A percentile compares a stretch with the other conserved stretches of the same genome.
phyloP scores from a whole-genome alignment of 2,329 filamentous ascomycete genomes.

The Monosporascus sp. region DNA sequence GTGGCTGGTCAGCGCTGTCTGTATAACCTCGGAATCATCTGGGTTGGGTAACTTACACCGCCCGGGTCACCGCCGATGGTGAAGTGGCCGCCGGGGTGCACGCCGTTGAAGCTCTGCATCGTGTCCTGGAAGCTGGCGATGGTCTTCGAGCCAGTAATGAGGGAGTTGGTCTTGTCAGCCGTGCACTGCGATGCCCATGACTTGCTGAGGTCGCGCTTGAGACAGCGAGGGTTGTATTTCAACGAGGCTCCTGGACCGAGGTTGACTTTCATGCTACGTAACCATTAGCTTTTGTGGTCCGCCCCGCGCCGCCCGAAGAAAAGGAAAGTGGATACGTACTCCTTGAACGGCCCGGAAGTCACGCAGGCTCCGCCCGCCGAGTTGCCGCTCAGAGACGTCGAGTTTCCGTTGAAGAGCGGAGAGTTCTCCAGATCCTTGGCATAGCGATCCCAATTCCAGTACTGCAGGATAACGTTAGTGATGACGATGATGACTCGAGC shows the following conservation, averaged over 20 bases:
- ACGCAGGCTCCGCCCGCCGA: conserved; percentile 46
- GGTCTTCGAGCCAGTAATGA: conserved; percentile 13
- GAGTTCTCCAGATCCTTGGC: conserved; percentile 31
- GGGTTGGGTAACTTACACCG: conserved; percentile 16
- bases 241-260: conserved; percentile 22
- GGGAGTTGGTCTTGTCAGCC: conserved; percentile 16
- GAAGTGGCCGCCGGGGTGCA: conserved; percentile 35
- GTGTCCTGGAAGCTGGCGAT: conserved; percentile 29
- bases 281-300: too few species aligned
- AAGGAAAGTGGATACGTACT: conserved; percentile 4
- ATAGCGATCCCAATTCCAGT: conserved; percentile 40
- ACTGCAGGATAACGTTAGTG: conserved; percentile 13
- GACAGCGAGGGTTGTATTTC: conserved; percentile 30
- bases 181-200: conserved; percentile 5
- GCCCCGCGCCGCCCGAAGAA: neutral
- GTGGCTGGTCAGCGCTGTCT: too few species aligned
- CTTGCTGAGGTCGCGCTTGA: conserved; percentile 15
- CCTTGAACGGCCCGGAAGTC: conserved; percentile 34
- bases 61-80: conserved; percentile 32
- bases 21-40: neutral
- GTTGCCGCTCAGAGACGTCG: conserved; percentile 36
- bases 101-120: conserved; percentile 31
- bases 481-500: conserved; percentile 3
- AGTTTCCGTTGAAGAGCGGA: conserved; percentile 43
- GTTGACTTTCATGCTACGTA: conserved; percentile 17